phyloP scores from a whole-genome alignment of 441 rosid species.

The Eruca vesicaria region DNA sequence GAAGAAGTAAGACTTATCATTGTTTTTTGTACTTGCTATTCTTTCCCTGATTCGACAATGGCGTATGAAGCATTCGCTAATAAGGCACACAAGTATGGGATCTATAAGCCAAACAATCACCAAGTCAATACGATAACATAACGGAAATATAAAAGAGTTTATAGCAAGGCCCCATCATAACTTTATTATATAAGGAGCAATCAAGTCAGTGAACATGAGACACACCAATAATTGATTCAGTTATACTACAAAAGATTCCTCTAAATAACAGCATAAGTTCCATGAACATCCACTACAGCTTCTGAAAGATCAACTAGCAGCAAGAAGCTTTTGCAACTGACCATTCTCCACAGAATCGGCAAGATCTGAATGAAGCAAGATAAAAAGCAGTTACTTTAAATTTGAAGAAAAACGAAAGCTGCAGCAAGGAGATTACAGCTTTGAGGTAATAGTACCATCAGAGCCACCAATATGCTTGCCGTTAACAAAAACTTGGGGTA shows the following conservation, averaged over 20 bases:
- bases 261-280: background rate
- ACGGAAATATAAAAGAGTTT: background rate
- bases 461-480: slow-evolving; percentile 89
- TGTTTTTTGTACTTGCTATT: background rate
- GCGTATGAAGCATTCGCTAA: background rate
- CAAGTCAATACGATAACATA: background rate
- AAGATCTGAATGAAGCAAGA: slow-evolving; percentile 59
- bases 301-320: slow-evolving; percentile 36
- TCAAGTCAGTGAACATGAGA: background rate
- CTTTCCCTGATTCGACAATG: background rate
- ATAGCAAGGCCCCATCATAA: background rate
- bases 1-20: background rate
- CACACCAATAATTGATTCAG: background rate
- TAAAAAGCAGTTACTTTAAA: background rate
- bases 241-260: background rate
- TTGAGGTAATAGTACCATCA: slow-evolving; percentile 47
- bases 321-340: slow-evolving; percentile 61
- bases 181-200: background rate
- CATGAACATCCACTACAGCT: background rate
- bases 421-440: background rate
- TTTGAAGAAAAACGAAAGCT: background rate
- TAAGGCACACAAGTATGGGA: background rate
- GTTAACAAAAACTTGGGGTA: slow-evolving; percentile 86
- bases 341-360: slow-evolving; percentile 48
- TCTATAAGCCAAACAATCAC: background rate